A percentile compares a stretch with the other conserved stretches of the same genome.
Conservation (phyloP, 805 yeast species). For the Spathaspora girioi region DNA sequence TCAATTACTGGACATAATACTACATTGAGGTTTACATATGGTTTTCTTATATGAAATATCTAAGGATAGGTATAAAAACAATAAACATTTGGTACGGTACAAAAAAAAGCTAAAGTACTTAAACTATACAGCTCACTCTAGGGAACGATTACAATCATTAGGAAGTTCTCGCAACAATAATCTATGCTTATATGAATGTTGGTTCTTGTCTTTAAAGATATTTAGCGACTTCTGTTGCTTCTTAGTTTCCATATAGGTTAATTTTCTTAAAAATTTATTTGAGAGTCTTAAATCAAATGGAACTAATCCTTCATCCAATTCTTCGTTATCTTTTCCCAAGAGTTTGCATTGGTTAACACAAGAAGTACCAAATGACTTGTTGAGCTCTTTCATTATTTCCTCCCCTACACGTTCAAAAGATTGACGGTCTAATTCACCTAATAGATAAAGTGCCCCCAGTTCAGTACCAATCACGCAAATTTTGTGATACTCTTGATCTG, state of each 20-base stretch:
- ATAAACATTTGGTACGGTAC: not conserved
- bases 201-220: too few relatives aligned
- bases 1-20: too few relatives aligned
- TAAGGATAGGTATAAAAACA: too few relatives aligned
- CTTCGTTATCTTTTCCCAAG: not conserved
- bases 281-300: not conserved
- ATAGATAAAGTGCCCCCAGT: slow-evolving; percentile 9
- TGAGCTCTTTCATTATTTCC: not conserved
- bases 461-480: slow-evolving; percentile 5
- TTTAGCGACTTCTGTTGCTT: too few relatives aligned
- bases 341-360: not conserved
- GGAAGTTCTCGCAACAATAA: not conserved
- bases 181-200: too few relatives aligned
- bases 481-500: not conserved
- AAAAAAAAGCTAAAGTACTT: not conserved
- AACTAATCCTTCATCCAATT: not conserved
- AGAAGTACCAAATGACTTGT: not conserved
- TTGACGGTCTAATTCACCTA: not conserved
- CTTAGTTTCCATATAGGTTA: not conserved
- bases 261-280: not conserved
- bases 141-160: not conserved
- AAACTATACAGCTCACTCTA: too few relatives aligned
- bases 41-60: too few relatives aligned
- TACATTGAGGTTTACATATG: too few relatives aligned
- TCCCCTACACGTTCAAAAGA: too few relatives aligned